phyloP scores from a whole-genome alignment of 1,139 yeast species.

The Lodderomyces parapsilosis region DNA sequence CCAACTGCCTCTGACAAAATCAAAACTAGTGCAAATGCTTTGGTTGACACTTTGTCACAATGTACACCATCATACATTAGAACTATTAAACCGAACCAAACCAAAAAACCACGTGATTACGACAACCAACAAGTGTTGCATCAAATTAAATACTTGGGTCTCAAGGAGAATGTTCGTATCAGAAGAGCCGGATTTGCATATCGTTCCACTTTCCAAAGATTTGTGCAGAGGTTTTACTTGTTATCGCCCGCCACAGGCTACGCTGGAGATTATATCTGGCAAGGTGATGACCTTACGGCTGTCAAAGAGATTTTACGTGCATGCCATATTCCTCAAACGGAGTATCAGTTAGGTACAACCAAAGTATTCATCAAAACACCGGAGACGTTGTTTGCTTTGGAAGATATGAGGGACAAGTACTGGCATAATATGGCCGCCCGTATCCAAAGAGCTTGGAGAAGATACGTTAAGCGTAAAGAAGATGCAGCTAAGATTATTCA shows the following conservation, averaged over 20 bases:
- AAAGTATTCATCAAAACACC: conserved; percentile 97
- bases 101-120: conserved; percentile 86
- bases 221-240: conserved; percentile 92
- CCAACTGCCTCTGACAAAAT: conserved; percentile 98
- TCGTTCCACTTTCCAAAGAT: conserved; percentile 94
- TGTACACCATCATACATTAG: conserved; percentile 95
- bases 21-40: conserved; percentile 83
- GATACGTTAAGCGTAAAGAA: conserved; percentile 73
- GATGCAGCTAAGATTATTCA: conserved; percentile 88
- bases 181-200: conserved; percentile 99
- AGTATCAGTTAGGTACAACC: conserved; percentile 91
- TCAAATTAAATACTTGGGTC: conserved; percentile 93
- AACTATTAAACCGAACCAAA: conserved; percentile 96
- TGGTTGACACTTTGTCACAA: conserved; percentile 85
- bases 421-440: conserved; percentile 99
- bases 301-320: conserved; percentile 75
- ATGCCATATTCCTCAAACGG: conserved; percentile 75
- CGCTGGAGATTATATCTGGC: conserved; percentile 98
- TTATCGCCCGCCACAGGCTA: conserved; percentile 88
- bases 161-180: conserved; percentile 94
- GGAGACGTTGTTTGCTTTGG: conserved; percentile 92
- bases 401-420: conserved; percentile 93
- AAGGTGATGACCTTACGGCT: conserved; percentile 82
- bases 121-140: conserved; percentile 89
- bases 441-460: conserved; percentile 96